Percentiles rank a stretch among this genome's conserved stretches.
Conservation (phyloP, 2,329 filamentous ascomycete genomes). For the Raffaelea deltoideospora region DNA sequence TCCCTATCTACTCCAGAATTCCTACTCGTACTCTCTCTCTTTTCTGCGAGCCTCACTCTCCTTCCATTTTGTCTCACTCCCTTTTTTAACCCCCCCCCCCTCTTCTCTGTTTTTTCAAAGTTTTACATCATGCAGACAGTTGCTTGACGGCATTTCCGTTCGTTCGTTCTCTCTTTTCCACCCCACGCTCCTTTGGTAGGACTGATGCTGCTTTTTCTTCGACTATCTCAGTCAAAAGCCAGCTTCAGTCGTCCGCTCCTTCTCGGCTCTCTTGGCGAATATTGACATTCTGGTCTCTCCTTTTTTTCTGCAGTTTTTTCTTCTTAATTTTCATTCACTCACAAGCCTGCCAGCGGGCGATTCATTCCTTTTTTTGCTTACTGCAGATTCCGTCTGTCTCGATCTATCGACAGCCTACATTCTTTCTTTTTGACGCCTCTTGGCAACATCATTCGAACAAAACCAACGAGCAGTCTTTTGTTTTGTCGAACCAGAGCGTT, state of each 20-base stretch:
- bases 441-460: too few relatives aligned
- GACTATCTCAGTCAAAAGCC: too few relatives aligned
- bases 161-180: conserved; percentile 1
- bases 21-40: conserved; percentile 1
- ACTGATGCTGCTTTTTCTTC: conserved; percentile 5
- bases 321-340: neutral
- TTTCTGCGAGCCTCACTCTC: neutral
- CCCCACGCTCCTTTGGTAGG: neutral
- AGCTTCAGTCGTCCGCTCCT: conserved; percentile 5
- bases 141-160: conserved; percentile 6
- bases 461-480: neutral
- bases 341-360: conserved; percentile 40
- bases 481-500: too few relatives aligned
- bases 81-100: too few relatives aligned
- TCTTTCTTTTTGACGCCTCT: too few relatives aligned
- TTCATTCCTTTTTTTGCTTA: conserved; percentile 34
- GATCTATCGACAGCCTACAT: too few relatives aligned
- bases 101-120: too few relatives aligned
- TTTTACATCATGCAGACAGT: too few relatives aligned
- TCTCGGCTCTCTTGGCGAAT: conserved; percentile 13
- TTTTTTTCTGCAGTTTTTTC: conserved; percentile 1
- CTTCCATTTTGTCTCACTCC: neutral
- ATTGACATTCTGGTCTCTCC: conserved; percentile 4
- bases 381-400: too few relatives aligned
- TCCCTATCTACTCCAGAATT: neutral